Conservation (phyloP, 352 stramenopile species). For the Albugo laibachii region DNA sequence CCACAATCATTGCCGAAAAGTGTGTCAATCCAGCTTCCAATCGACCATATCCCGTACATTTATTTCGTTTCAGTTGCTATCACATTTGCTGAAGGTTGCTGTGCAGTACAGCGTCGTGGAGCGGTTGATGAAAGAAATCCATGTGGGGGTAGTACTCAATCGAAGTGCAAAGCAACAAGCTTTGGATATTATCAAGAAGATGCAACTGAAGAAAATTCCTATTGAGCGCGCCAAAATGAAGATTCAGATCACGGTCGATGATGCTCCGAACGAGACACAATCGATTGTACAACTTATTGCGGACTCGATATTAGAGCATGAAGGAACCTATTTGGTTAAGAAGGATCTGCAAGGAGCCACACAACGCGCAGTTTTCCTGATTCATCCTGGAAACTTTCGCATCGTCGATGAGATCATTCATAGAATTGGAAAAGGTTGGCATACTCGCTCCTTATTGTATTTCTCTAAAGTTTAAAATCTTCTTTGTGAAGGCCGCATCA, state of each 20-base stretch:
- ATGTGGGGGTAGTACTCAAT: constrained; percentile 90
- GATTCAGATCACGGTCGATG: constrained; percentile 59
- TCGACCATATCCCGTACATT: constrained; percentile 82
- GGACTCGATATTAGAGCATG: background rate
- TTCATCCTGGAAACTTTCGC: constrained; percentile 57
- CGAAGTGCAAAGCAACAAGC: constrained; percentile 91
- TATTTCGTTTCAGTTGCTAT: background rate
- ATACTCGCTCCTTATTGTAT: background rate
- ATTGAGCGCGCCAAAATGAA: constrained; percentile 96
- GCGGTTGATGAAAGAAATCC: constrained; percentile 90
- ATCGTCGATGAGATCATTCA: constrained; percentile 52
- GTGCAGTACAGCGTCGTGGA: constrained; percentile 85
- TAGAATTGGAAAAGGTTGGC: constrained; percentile 20
- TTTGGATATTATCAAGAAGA: constrained; percentile 91
- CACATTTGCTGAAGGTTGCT: background rate
- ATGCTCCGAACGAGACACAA: constrained; percentile 1
- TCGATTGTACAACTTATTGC: background rate
- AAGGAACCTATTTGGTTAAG: constrained; percentile 30
- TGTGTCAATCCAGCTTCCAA: constrained; percentile 92
- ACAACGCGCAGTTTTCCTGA: constrained; percentile 42
- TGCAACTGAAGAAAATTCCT: constrained; percentile 82
- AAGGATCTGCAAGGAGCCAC: constrained; percentile 30
- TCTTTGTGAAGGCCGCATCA: constrained; percentile 9
- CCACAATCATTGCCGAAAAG: constrained; percentile 93
- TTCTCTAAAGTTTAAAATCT: constrained; percentile 3